Base-by-base conservation (phyloP, 2,329 filamentous ascomycete genomes). In the Claviceps monticola region DNA sequence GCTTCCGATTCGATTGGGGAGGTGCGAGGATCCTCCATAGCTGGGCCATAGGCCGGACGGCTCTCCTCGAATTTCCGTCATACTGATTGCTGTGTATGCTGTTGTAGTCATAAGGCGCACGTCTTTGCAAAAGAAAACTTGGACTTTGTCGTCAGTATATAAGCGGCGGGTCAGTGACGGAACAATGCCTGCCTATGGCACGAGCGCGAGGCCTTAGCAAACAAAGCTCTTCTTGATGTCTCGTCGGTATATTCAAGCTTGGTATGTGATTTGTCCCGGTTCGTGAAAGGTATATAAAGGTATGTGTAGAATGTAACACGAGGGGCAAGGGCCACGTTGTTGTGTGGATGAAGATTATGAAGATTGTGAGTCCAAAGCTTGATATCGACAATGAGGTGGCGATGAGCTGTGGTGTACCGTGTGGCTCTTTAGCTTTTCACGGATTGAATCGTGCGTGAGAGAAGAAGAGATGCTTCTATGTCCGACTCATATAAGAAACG, bases 61-160 rank as follows among this genome's bases (percentile, higher is more conserved):
- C 67, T 81, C 78, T 64, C 71, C 69, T 73, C 79, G 79, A 70
- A 81, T 65, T 65, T 80, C 78, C 74, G 78, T 75, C 78, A 81
- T 80, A 64, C 72, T 77, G 63, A 74, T 73, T 70, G 53, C 36
- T 43, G 76, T 74, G 66, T 80, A 78, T 58, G 76, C 76, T 66
- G 75, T 69, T 63, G 74, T 75, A 70, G 76, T 76, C 71, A 77
- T 79, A 75, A 74, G 68, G 74, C 71, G 63, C 74, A 76, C 78
- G 62, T 59, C 57, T 57, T 53, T 55, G 58, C 56, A 59, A 57
- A 54, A n/a, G n/a, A 44, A 19, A 3, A 16, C 19, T 9, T 9
- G 7, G 34, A n/a, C 3, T 9, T 5, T 34, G 39, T 16, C 41
- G 38, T 23, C 23, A 21, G 13, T 14, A 21, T 4, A 26, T 14